phyloP scores from a whole-genome alignment of 1,284 basidiomycete genomes.

The Boletus subluridellus region DNA sequence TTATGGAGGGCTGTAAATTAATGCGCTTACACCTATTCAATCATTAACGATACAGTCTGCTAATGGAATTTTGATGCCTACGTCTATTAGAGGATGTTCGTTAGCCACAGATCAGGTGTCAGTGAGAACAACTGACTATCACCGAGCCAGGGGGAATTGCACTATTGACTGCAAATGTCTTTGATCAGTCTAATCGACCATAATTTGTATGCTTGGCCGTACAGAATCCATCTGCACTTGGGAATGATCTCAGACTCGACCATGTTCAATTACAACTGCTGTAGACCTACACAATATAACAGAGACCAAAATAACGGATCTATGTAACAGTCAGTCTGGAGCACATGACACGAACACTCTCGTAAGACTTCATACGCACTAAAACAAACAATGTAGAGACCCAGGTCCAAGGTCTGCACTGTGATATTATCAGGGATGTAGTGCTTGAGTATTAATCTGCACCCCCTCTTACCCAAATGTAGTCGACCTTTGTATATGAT shows the following conservation, averaged over 20 bases:
- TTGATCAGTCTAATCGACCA: neutral
- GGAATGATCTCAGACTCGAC: neutral
- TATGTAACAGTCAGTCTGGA: neutral
- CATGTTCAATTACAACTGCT: neutral
- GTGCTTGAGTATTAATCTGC: neutral
- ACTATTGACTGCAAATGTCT: neutral
- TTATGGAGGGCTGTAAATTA: neutral
- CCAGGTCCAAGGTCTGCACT: slow-evolving; percentile 1
- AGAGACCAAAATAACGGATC: slow-evolving; percentile 13
- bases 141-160: neutral
- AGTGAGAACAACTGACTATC: neutral
- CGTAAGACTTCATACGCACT: neutral
- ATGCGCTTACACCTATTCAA: neutral
- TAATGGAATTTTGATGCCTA: neutral
- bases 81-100: neutral
- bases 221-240: neutral
- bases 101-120: neutral
- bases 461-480: neutral
- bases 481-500: neutral
- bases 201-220: neutral
- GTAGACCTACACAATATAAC: slow-evolving; percentile 1
- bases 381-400: slow-evolving; percentile 5
- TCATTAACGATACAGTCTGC: neutral
- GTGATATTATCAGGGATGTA: neutral
- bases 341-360: neutral